Conservation (phyloP, 768 basidiomycete species). For the Termitomyces sp. region DNA sequence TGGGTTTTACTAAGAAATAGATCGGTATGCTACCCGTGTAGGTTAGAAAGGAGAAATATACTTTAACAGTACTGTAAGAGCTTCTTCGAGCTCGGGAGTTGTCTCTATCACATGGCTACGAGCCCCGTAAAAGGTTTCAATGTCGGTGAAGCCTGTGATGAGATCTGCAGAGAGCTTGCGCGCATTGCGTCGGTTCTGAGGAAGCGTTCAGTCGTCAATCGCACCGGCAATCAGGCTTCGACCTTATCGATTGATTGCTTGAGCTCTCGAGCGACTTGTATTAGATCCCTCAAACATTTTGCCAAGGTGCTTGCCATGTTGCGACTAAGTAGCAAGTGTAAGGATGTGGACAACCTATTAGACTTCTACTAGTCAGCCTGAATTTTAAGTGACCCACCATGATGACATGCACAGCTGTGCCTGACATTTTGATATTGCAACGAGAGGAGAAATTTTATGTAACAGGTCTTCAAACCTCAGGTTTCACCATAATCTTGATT, state of each 20-base stretch:
- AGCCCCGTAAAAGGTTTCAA: conserved; percentile 8
- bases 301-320: conserved; percentile 2
- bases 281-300: conserved; percentile 1
- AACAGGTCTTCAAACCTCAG: no score
- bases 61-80: not conserved
- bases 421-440: not conserved
- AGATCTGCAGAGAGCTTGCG: conserved; percentile 7
- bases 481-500: no score
- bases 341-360: not conserved
- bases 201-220: not conserved
- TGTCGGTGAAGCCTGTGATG: conserved; percentile 2
- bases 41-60: not conserved
- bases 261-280: conserved; percentile 6
- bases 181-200: conserved; percentile 5
- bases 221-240: not conserved
- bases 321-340: not conserved
- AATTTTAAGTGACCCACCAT: not conserved
- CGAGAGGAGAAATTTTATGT: no score
- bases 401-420: not conserved
- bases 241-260: conserved; percentile 9
- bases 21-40: not conserved
- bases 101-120: conserved; percentile 3
- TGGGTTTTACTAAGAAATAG: not conserved
- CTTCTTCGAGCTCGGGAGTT: conserved; percentile 3
- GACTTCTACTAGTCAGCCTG: not conserved